phyloP scores from a whole-genome alignment of 768 basidiomycete species.

The Xerocomellus intermedius region DNA sequence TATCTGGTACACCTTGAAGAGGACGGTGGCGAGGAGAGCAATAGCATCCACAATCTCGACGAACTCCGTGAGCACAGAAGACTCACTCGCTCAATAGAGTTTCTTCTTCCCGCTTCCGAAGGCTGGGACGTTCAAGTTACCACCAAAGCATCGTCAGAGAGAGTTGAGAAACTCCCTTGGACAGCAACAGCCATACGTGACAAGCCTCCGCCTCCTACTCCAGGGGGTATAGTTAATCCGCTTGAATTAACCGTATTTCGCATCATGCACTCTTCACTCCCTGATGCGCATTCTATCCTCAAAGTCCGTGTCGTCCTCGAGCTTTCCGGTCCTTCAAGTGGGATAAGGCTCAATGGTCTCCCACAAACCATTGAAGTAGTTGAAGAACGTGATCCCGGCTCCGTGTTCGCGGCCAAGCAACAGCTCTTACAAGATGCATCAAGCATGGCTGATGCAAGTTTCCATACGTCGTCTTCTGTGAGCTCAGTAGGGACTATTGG shows the following conservation, averaged over 20 bases:
- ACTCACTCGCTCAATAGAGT: constrained; percentile 76
- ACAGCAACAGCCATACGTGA: constrained; percentile 55
- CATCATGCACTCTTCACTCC: constrained; percentile 67
- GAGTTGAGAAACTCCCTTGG: constrained; percentile 75
- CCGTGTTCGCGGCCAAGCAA: constrained; percentile 41
- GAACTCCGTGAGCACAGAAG: constrained; percentile 70
- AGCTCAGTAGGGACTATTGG: constrained; percentile 48
- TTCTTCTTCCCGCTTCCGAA: constrained; percentile 67
- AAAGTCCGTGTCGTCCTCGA: constrained; percentile 82
- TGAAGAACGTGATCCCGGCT: constrained; percentile 66
- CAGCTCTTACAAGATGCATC: constrained; percentile 67
- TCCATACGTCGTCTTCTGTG: constrained; percentile 63
- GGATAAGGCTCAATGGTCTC: constrained; percentile 84
- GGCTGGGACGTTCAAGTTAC: constrained; percentile 88
- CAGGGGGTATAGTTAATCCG: constrained; percentile 32
- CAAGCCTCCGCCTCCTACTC: constrained; percentile 32
- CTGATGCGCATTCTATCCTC: constrained; percentile 73
- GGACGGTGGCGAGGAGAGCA: constrained; percentile 25
- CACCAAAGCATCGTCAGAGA: constrained; percentile 69
- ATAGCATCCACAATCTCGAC: constrained; percentile 48
- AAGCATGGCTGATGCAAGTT: constrained; percentile 64
- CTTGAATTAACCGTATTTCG: constrained; percentile 60
- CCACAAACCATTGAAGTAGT: constrained; percentile 63
- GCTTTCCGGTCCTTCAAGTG: constrained; percentile 70
- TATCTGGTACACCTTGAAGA: constrained; percentile 80